Evolutionary conservation across 352 stramenopile genomes (phyloP).

Genomic region (Phytophthora citrophthora): DNA sequence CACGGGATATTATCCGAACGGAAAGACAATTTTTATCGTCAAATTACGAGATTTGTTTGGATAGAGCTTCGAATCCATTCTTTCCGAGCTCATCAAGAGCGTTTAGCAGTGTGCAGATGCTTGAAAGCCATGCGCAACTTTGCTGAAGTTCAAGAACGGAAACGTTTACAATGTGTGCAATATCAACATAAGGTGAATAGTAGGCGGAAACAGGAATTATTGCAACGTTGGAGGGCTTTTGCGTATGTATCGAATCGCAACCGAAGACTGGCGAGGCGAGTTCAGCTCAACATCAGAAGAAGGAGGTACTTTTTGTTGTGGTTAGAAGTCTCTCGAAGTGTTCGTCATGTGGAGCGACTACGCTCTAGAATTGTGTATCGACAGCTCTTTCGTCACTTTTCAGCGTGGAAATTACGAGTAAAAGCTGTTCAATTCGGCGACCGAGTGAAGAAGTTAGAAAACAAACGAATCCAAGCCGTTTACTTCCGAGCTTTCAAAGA

Average conservation of each 20-base stretch:
- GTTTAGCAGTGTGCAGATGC: slow-evolving; percentile 7
- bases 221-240: slow-evolving; percentile 28
- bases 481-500: slow-evolving; percentile 26
- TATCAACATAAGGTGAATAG: slow-evolving; percentile 2
- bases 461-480: background rate
- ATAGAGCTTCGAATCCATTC: slow-evolving; percentile 20
- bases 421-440: slow-evolving; percentile 27
- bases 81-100: slow-evolving; percentile 23
- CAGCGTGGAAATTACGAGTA: slow-evolving; percentile 22
- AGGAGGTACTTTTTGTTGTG: slow-evolving; percentile 38
- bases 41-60: slow-evolving; percentile 18
- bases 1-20: background rate
- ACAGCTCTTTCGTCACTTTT: slow-evolving; percentile 27
- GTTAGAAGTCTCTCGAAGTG: slow-evolving; percentile 27
- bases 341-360: slow-evolving; percentile 12
- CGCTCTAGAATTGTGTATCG: slow-evolving; percentile 14
- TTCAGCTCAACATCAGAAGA: slow-evolving; percentile 31
- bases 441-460: background rate
- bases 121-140: slow-evolving; percentile 14
- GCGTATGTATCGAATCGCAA: slow-evolving; percentile 12
- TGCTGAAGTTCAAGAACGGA: slow-evolving; percentile 10
- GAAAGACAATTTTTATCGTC: background rate
- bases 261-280: slow-evolving; percentile 9
- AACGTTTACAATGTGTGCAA: slow-evolving; percentile 3
- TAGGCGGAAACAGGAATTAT: slow-evolving; percentile 12